Conservation (phyloP, 2,329 filamentous ascomycete genomes). For the Ophiostoma montium region DNA sequence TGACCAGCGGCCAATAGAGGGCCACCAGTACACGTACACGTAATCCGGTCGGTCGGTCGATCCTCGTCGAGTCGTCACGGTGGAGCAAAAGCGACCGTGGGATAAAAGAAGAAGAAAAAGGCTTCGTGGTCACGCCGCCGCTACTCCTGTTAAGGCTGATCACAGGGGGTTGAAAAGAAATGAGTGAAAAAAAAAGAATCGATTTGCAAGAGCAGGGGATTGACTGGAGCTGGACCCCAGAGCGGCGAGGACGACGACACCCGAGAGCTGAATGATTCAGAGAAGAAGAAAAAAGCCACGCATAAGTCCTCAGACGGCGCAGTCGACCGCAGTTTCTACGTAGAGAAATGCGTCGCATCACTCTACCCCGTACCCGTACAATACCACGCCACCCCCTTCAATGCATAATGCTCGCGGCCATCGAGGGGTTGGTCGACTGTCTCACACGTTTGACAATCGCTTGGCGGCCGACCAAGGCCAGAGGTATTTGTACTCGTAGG, state of each 20-base stretch:
- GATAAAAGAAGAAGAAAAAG: not conserved
- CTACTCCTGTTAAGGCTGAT: not conserved
- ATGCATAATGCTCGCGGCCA: slow-evolving; percentile 2
- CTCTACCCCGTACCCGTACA: not conserved
- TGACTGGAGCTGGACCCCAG: no score
- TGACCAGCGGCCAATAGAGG: no score
- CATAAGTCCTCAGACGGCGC: no score
- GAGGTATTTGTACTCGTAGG: no score
- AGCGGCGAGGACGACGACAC: no score
- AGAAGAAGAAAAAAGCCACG: no score
- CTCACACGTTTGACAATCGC: not conserved
- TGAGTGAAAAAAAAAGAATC: not conserved
- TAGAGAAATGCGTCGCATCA: not conserved
- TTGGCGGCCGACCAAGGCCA: no score
- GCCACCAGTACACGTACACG: no score
- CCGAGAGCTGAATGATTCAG: no score
- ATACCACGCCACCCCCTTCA: slow-evolving; percentile 7
- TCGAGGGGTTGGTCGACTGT: not conserved
- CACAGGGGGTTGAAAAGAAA: not conserved
- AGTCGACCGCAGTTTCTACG: no score
- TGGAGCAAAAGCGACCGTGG: not conserved
- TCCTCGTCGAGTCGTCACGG: not conserved
- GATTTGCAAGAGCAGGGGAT: not conserved
- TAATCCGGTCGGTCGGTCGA: no score
- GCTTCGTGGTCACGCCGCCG: not conserved